Conservation (phyloP, 345 rosid species). For the Bruguiera parviflora region DNA sequence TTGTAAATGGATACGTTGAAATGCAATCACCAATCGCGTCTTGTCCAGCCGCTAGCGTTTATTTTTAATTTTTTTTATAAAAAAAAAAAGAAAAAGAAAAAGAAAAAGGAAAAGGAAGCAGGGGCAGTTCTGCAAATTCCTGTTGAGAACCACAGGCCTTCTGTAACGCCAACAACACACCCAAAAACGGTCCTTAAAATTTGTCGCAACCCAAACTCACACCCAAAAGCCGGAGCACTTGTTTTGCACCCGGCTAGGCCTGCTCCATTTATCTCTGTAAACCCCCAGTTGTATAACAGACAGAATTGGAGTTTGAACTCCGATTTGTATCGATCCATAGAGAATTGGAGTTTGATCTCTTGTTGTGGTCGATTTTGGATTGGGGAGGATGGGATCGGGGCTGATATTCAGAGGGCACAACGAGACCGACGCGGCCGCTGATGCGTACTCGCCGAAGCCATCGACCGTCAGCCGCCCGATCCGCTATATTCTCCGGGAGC, state of each 20-base stretch:
- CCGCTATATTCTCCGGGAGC: conserved; percentile 82
- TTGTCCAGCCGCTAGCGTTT: conserved; percentile 17
- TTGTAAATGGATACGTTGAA: neutral
- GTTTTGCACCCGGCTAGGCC: too few species aligned
- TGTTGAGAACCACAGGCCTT: neutral
- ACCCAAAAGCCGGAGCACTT: neutral
- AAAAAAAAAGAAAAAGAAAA: neutral
- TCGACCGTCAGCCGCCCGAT: conserved; percentile 52
- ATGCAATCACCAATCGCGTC: neutral
- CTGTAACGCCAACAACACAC: too few species aligned
- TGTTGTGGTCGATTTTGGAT: neutral
- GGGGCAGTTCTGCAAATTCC: conserved; percentile 31
- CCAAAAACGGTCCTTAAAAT: too few species aligned
- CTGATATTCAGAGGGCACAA: conserved; percentile 71
- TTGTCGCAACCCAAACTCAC: neutral
- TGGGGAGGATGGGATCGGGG: conserved; percentile 61
- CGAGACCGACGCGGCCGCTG: conserved; percentile 48
- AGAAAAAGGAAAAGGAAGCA: neutral
- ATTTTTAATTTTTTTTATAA: neutral
- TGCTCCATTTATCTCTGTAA: too few species aligned
- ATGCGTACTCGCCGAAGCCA: conserved; percentile 66
- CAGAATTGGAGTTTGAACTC: neutral
- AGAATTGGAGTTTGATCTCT: neutral
- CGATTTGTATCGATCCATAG: neutral
- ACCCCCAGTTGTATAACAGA: neutral